Percentiles rank a stretch among this genome's conserved stretches.
Conservation (phyloP, 805 yeast species). For the Metschnikowia lochheadii region DNA sequence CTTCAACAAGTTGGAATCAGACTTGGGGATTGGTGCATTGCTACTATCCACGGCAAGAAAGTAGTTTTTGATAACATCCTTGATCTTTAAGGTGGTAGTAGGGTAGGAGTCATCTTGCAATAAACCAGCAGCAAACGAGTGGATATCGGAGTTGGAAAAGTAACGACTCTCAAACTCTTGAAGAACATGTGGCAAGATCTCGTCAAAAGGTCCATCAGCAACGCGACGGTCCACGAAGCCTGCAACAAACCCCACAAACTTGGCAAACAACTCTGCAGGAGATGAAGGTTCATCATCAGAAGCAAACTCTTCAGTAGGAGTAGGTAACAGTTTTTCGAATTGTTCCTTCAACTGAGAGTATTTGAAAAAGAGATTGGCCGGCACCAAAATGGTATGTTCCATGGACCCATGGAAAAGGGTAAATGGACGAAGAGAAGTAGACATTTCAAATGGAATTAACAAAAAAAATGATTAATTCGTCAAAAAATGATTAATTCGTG, state of each 20-base stretch:
- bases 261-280: constrained; percentile 77
- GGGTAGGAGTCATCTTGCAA: constrained; percentile 52
- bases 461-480: too few relatives aligned
- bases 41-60: constrained; percentile 40
- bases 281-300: constrained; percentile 86
- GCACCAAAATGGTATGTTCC: constrained; percentile 85
- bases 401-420: constrained; percentile 79
- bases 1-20: constrained; percentile 51
- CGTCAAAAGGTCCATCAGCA: constrained; percentile 57
- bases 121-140: constrained; percentile 75
- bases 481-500: too few relatives aligned
- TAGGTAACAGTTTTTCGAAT: constrained; percentile 73
- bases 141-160: constrained; percentile 66
- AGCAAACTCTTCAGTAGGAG: constrained; percentile 77
- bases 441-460: constrained; percentile 13
- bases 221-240: constrained; percentile 39
- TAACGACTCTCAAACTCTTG: constrained; percentile 82
- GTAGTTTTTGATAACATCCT: constrained; percentile 73
- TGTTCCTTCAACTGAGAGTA: constrained; percentile 87
- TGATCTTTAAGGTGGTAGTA: constrained; percentile 69
- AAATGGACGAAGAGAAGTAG: constrained; percentile 60
- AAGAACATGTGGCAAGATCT: constrained; percentile 65
- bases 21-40: constrained; percentile 21
- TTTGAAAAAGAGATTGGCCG: constrained; percentile 71
- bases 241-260: constrained; percentile 74